Base-by-base conservation (phyloP, 257 asterid genomes). In the Fraxinus americana region DNA sequence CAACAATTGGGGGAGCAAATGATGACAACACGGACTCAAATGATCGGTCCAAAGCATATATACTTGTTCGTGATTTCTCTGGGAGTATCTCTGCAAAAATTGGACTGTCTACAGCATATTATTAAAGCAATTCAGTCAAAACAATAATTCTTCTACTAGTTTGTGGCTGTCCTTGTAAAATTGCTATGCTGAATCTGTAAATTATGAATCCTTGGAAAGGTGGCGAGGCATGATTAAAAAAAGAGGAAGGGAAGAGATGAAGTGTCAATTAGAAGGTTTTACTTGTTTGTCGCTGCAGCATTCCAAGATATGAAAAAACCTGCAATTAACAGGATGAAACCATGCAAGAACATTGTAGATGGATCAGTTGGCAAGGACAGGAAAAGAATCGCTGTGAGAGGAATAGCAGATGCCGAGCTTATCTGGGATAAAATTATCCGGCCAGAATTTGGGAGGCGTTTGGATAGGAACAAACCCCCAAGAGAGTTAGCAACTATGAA, bases 71-170 rank as follows among this genome's bases (percentile, higher is more conserved):
- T 4, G 91, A 82, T 75, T 81, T 90, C 81, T 90, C 96, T 7
- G 92, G 96, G 70, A 91, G 96, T 39, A 89, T 90, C 87, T 93
- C 96, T 90, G 94, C 96, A 80, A 91, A 91, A 77, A 93, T 91
- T 7, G 93, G 94, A 87, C 93, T 90, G 90, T 75, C 78, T 41
- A 86, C 41, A 71, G 76, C 85, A 75, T 78, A 45, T 91, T 75
- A 87, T 66, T 48, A 75, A 12, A 41, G 29, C 63, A 52, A 19
- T 52, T 52, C 63, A 52, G 19, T 17, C 63, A 52, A 14, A 52
- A 52, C 21, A 52, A 52, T 17, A 10, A 52, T 52, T 17, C 63
- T 14, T 52, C 23, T 52, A 52, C 63, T 52, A 52, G 19, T 52
- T 52, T 17, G 63, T 17, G 63, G 9, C n/a, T 10, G 30, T 30